Conservation (phyloP, 176 grass and related monocot genomes). For the Stipa capillata region DNA sequence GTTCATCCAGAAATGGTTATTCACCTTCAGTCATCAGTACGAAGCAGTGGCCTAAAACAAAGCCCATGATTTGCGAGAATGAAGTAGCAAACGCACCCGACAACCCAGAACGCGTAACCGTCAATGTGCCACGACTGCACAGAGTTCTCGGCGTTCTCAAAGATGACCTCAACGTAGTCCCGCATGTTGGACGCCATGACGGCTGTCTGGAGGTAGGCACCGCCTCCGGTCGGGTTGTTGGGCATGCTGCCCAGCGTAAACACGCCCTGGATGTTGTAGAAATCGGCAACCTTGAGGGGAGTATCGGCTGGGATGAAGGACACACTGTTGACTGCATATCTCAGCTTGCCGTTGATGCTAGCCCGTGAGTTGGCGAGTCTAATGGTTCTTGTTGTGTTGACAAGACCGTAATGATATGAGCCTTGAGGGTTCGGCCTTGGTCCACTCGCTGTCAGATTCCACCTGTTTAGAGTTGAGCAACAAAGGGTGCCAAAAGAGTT, state of each 20-base stretch:
- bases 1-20: neutral
- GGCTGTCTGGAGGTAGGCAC: slow-evolving; percentile 66
- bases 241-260: slow-evolving; percentile 79
- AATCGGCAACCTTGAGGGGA: slow-evolving; percentile 83
- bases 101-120: slow-evolving; percentile 90
- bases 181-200: slow-evolving; percentile 83
- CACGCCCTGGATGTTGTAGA: slow-evolving; percentile 78
- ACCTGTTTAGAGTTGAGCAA: slow-evolving; percentile 30
- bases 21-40: neutral
- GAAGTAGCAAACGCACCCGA: slow-evolving; percentile 35
- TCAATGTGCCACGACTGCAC: slow-evolving; percentile 93
- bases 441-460: slow-evolving; percentile 89
- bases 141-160: slow-evolving; percentile 65
- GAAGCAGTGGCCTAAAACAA: neutral
- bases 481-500: neutral
- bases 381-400: slow-evolving; percentile 90
- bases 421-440: slow-evolving; percentile 97
- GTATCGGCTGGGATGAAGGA: slow-evolving; percentile 78
- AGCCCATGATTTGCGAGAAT: neutral
- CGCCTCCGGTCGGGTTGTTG: slow-evolving; percentile 46
- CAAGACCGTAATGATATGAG: slow-evolving; percentile 84
- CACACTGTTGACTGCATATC: slow-evolving; percentile 86
- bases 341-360: slow-evolving; percentile 71
- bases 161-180: slow-evolving; percentile 80
- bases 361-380: slow-evolving; percentile 57